Conservation (phyloP, 1,284 basidiomycete genomes). For the Cryptococcus wingfieldii region DNA sequence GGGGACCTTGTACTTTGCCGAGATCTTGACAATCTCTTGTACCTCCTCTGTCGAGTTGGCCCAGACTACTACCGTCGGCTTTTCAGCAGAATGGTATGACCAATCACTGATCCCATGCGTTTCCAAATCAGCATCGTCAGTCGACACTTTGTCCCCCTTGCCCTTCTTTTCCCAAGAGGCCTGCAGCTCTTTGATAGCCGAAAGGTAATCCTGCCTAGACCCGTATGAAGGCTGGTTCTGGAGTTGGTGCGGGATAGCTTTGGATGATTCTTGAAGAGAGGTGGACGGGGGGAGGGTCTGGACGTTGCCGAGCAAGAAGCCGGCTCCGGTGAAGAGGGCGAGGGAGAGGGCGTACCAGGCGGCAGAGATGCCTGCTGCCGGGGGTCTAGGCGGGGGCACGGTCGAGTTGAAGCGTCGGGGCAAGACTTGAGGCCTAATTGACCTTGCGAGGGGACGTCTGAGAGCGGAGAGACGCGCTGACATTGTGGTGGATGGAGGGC, state of each 20-base stretch:
- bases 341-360: slow-evolving; percentile 15
- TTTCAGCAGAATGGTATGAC: slow-evolving; percentile 46
- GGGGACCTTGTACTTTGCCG: slow-evolving; percentile 36
- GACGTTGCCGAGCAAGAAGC: slow-evolving; percentile 15
- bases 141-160: slow-evolving; percentile 38
- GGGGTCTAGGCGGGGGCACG: slow-evolving; percentile 1
- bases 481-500: too few relatives aligned
- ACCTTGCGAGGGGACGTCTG: neutral
- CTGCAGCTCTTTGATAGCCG: slow-evolving; percentile 36
- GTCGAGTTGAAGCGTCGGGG: slow-evolving; percentile 9
- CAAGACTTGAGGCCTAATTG: neutral
- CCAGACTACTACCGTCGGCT: slow-evolving; percentile 49
- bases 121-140: slow-evolving; percentile 43
- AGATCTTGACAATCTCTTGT: slow-evolving; percentile 40
- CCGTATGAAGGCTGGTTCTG: slow-evolving; percentile 38
- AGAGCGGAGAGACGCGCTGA: slow-evolving; percentile 1
- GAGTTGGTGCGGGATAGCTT: slow-evolving; percentile 29
- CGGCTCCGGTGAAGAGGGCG: slow-evolving; percentile 15
- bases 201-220: slow-evolving; percentile 26
- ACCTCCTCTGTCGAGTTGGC: slow-evolving; percentile 45
- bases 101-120: slow-evolving; percentile 46
- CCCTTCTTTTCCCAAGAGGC: slow-evolving; percentile 22
- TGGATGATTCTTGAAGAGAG: slow-evolving; percentile 22
- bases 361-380: neutral
- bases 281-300: slow-evolving; percentile 5